Percentiles rank a stretch among this genome's conserved stretches.
Evolutionary conservation across 805 yeast genomes (phyloP).

Genomic region (Saturnispora kantuleensis): DNA sequence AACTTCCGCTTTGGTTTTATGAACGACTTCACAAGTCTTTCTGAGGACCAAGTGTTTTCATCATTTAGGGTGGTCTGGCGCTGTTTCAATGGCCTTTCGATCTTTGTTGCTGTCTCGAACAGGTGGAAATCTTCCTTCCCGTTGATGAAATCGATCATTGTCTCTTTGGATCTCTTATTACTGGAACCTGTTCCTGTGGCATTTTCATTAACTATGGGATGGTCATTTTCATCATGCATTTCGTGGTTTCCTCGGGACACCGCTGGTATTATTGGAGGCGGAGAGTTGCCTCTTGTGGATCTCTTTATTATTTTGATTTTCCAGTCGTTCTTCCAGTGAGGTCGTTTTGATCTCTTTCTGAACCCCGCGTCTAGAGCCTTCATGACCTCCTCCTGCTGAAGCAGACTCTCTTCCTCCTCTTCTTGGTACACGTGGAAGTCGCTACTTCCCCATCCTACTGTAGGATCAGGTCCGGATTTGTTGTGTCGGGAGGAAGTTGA

Average conservation of each 20-base stretch:
- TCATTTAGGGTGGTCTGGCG: slow-evolving; percentile 21
- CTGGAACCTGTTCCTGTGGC: not conserved
- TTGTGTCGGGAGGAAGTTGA: not conserved
- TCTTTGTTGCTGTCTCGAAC: not conserved
- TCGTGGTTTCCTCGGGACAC: not conserved
- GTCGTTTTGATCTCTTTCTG: not conserved
- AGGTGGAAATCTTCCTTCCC: not conserved
- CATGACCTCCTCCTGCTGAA: slow-evolving; percentile 1
- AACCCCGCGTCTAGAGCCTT: slow-evolving; percentile 1
- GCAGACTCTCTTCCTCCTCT: not conserved
- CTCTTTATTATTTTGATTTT: slow-evolving; percentile 2
- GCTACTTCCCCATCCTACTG: not conserved
- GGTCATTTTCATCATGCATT: not conserved
- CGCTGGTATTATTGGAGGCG: not conserved
- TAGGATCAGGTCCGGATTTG: not conserved
- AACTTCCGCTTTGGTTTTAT: slow-evolving; percentile 44
- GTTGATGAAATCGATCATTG: not conserved
- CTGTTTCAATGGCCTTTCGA: not conserved
- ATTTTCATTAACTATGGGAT: not conserved
- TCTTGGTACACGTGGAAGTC: not conserved
- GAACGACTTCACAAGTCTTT: slow-evolving; percentile 55
- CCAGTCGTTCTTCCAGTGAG: slow-evolving; percentile 5
- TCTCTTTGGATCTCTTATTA: not conserved
- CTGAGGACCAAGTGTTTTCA: slow-evolving; percentile 52
- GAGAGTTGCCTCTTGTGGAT: not conserved